Evolutionary conservation across 2,329 filamentous ascomycete species (phyloP).

Genomic region (Camillea tinctor): DNA sequence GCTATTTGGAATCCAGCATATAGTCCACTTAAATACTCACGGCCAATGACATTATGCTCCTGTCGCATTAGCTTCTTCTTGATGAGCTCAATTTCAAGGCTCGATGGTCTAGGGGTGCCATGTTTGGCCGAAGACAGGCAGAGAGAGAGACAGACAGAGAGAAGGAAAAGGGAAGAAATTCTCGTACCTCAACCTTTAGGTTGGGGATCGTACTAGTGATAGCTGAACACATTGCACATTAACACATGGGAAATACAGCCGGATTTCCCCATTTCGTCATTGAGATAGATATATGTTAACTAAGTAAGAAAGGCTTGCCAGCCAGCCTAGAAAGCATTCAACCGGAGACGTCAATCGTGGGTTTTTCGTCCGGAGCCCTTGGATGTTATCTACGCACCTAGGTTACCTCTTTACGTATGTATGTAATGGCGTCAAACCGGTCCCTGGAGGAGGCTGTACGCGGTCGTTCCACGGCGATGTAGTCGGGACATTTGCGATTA

Average conservation of each 20-base stretch:
- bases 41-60: background rate
- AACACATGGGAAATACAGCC: background rate
- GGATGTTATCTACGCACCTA: background rate
- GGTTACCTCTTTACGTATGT: background rate
- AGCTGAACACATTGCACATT: background rate
- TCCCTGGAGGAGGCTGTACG: background rate
- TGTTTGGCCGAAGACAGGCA: background rate
- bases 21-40: background rate
- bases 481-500: slow-evolving; percentile 3
- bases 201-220: background rate
- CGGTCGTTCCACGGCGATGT: background rate
- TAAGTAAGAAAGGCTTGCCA: background rate
- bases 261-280: slow-evolving; percentile 1
- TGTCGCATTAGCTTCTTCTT: background rate
- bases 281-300: background rate
- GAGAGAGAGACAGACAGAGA: too few species aligned
- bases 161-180: background rate
- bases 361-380: background rate
- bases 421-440: background rate
- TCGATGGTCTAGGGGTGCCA: background rate
- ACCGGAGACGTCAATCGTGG: background rate
- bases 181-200: background rate
- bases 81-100: background rate
- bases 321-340: background rate
- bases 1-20: background rate